Evolutionary conservation across 257 asterid genomes (phyloP), one percentile per base, ranked within the genome.

Genomic region (Solanum gandarillasii): DNA sequence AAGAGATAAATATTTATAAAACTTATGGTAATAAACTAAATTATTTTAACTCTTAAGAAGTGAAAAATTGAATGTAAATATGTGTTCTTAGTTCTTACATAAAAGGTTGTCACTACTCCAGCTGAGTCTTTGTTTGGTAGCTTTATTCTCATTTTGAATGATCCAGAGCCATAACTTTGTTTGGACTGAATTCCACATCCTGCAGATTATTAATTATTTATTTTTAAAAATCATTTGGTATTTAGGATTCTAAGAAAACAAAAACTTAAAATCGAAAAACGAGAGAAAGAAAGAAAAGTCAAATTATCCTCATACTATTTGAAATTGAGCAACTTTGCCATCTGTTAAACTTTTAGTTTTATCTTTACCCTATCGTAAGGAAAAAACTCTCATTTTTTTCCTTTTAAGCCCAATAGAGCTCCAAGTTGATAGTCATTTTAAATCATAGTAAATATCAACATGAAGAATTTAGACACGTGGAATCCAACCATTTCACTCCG

Each of bases 21-120:
- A 38, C 7, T 11, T 36, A 38, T 39, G n/a, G 4, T 76, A 38
- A 76, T 0, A 6, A 23, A 12, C 0, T 3, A 23, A 76, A 76
- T 12, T n/a, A 23, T 12, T 3, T n/a, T 12, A 39, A 39, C 83
- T 25, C 7, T 4, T 1, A 16, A n/a, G 83, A 75, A 75, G 83
- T 75, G 12, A 31, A 10, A 29, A 70, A 68, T 68, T 18, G 48
- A 43, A 25, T 11, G 23, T 29, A 16, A 1, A 16, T 16, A 55
- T 6, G 34, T 25, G 21, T 41, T 39, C 87, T 52, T 86, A 86
- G 21, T 41, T 39, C 87, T 52, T 86, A 86, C 88, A 25, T 86
- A 86, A 25, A 86, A 86, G 41, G 83, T 5, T 12, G 88, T 86
- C 31, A 86, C 83, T 4, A 86, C 87, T 70, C 70, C 87, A 86